Conservation (phyloP, 805 yeast species). For the Starmerella etchellsii region DNA sequence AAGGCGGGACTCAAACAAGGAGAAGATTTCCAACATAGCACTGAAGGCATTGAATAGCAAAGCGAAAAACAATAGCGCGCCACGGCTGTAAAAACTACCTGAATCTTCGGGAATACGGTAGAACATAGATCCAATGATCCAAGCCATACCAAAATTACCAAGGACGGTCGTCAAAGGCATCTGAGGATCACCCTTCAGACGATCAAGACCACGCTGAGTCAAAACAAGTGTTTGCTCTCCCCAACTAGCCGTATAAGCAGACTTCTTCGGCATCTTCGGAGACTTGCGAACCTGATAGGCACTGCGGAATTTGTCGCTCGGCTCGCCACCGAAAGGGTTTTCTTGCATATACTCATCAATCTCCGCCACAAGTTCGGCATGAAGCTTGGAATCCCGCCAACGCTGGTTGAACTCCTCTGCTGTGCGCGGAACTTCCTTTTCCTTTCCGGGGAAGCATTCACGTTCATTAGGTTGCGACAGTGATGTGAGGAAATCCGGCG, state of each 20-base stretch:
- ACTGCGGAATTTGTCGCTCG: slow-evolving; percentile 29
- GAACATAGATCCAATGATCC: slow-evolving; percentile 51
- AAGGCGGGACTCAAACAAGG: slow-evolving; percentile 39
- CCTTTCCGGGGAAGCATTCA: slow-evolving; percentile 36
- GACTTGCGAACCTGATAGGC: slow-evolving; percentile 32
- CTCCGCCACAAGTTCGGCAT: slow-evolving; percentile 31
- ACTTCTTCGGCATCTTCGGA: slow-evolving; percentile 29
- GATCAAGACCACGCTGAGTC: slow-evolving; percentile 41
- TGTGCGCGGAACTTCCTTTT: slow-evolving; percentile 43
- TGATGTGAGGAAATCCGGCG: slow-evolving; percentile 60
- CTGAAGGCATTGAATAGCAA: slow-evolving; percentile 49
- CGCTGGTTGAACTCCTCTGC: slow-evolving; percentile 47
- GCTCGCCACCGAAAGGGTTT: slow-evolving; percentile 21
- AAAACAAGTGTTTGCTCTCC: slow-evolving; percentile 39
- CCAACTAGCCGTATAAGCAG: slow-evolving; percentile 36
- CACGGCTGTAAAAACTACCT: slow-evolving; percentile 47
- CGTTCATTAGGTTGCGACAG: slow-evolving; percentile 58
- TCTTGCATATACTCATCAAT: slow-evolving; percentile 34
- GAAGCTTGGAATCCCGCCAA: slow-evolving; percentile 45
- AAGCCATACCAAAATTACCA: slow-evolving; percentile 44
- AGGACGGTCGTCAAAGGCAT: slow-evolving; percentile 35
- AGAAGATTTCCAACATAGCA: slow-evolving; percentile 43
- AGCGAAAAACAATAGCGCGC: slow-evolving; percentile 50
- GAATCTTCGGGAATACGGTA: slow-evolving; percentile 41
- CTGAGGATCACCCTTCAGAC: slow-evolving; percentile 44